Percentiles rank a stretch among this genome's conserved stretches.
These are phyloP conservation scores for Centaurea solstitialis DNA, from an alignment of 129 eudicot genomes.

Conservation along the genomic window DNA sequence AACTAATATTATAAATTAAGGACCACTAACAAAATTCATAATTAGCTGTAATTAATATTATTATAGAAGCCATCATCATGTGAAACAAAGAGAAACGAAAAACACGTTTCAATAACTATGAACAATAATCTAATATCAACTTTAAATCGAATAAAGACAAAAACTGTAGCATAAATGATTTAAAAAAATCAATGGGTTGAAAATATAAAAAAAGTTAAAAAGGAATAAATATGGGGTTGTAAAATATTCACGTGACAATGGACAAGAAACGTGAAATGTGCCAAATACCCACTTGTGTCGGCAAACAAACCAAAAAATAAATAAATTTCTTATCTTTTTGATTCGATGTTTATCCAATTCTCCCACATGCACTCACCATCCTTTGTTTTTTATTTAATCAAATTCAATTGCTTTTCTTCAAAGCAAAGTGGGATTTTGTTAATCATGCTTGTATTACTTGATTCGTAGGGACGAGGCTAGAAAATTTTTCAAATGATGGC, in stretches of 20 bases:
- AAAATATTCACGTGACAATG: background rate
- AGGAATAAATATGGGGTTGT: no score
- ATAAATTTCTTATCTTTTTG: background rate
- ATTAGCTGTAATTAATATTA: background rate
- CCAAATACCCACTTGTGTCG: slow-evolving; percentile 12
- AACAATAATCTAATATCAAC: background rate
- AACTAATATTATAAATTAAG: no score
- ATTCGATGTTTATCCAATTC: background rate
- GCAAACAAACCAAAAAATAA: slow-evolving; percentile 3
- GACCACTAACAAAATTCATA: background rate
- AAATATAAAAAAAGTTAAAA: background rate
- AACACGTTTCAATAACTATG: background rate
- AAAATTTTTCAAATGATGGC: no score
- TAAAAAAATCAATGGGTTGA: background rate
- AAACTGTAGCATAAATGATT: background rate
- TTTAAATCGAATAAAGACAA: background rate
- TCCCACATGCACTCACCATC: background rate
- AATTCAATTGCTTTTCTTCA: background rate
- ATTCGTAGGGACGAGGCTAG: no score
- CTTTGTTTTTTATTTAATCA: background rate
- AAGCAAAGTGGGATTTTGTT: background rate
- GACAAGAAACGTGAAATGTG: slow-evolving; percentile 17
- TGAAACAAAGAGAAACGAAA: background rate
- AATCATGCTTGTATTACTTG: background rate
- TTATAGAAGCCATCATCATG: background rate